Evolutionary conservation across 2,329 filamentous ascomycete species (phyloP).

Genomic region (Fusarium goolgardi): DNA sequence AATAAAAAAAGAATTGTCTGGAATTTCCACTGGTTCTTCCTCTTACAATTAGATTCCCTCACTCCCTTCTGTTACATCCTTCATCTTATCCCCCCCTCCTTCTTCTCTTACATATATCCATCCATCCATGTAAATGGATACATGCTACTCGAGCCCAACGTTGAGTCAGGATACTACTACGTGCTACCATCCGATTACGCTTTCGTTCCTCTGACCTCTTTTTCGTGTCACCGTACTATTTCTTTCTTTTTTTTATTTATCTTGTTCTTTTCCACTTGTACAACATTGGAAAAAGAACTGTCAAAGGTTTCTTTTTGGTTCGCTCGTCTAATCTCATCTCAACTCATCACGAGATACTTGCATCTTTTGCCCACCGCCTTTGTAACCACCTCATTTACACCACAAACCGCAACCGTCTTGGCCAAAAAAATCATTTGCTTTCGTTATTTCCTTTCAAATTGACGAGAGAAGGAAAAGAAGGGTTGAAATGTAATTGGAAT

Average conservation of each 20-base stretch:
- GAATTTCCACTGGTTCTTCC: slow-evolving; percentile 35
- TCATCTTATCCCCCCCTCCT: slow-evolving; percentile 21
- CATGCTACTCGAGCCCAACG: slow-evolving; percentile 29
- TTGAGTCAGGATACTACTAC: slow-evolving; percentile 16
- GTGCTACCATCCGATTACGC: slow-evolving; percentile 14
- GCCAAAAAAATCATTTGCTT: neutral
- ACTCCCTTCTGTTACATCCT: slow-evolving; percentile 11
- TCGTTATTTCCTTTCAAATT: neutral
- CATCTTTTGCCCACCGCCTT: slow-evolving; percentile 35
- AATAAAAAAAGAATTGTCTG: slow-evolving; percentile 11
- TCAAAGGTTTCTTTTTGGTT: slow-evolving; percentile 6
- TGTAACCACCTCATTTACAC: slow-evolving; percentile 14
- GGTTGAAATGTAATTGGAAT: slow-evolving; percentile 14
- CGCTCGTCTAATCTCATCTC: slow-evolving; percentile 3
- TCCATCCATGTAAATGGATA: slow-evolving; percentile 1
- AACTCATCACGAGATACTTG: slow-evolving; percentile 37
- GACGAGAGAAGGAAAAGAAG: slow-evolving; percentile 34
- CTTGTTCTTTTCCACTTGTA: slow-evolving; percentile 4
- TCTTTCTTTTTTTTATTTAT: slow-evolving; percentile 1
- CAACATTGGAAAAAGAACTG: neutral
- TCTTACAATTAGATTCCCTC: slow-evolving; percentile 13
- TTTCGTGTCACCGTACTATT: slow-evolving; percentile 15
- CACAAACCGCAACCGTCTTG: slow-evolving; percentile 23
- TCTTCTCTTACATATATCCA: slow-evolving; percentile 30
- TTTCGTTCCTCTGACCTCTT: slow-evolving; percentile 16